Evolutionary conservation across 306 rosid genomes (phyloP), one percentile per base, ranked within the genome.

Genomic region (Potentilla sterilis): DNA sequence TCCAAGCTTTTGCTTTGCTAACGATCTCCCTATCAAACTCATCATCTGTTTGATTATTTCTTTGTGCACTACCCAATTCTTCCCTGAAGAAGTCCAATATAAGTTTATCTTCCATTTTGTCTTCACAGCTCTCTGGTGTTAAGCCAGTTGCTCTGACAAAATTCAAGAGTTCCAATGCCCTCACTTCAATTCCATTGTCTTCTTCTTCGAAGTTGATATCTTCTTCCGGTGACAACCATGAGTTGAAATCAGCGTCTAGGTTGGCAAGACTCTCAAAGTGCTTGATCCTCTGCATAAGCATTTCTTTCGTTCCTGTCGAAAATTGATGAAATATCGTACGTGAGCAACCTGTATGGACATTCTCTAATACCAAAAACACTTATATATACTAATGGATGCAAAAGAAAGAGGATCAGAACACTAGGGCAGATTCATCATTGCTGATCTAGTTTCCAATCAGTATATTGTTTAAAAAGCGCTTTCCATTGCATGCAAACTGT

Each of bases 81-180:
- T 85, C 88, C 65, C 28, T 74, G 67, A 88, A 90, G 81, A 90
- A 90, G 35, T 88, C 92, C 74, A 88, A 49, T 64, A 88, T 7
- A 43, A 90, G 22, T 77, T 64, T 55, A 61, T 83, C 88, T 66
- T 83, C 75, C 57, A 74, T 22, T 7, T 76, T 41, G 28, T 62
- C 81, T 0, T 35, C 68, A 38, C 32, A 67, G 34, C 58, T 72
- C 24, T 66, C 73, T 32, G 47, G 77, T 46, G 16, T 6, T 73
- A 85, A 74, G 69, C 76, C 12, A 48, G 51, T 83, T 77, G 78
- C 77, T 75, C 82, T 86, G 16, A 80, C 72, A 82, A 72, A 41
- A 65, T 79, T 70, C 78, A 90, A 80, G 77, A 86, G 63, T 28
- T 83, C 75, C 38, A 62, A 72, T 71, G 87, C 96, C 71, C 58